Evolutionary conservation across 2,329 filamentous ascomycete species (phyloP).

Genomic region (Microsporum ferrugineum): DNA sequence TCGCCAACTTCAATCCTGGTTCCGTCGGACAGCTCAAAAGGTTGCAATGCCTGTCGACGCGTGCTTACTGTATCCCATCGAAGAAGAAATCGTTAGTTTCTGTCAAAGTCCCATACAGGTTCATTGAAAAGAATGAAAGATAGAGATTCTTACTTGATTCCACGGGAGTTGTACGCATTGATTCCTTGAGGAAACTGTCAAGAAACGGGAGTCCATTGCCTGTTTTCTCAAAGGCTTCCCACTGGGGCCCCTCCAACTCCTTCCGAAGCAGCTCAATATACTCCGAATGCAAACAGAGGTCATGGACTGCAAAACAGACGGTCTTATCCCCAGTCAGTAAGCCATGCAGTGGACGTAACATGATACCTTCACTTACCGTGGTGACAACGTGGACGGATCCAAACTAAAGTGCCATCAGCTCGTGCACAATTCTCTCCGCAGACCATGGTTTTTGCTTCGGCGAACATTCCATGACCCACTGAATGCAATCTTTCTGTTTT

Average conservation of each 20-base stretch:
- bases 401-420: not conserved
- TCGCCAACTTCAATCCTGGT: not conserved
- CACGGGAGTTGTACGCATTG: not conserved
- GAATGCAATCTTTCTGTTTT: constrained; percentile 1
- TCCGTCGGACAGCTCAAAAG: not conserved
- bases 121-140: not conserved
- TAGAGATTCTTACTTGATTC: not conserved
- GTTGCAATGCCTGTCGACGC: not conserved
- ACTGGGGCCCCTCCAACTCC: not conserved
- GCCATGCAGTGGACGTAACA: not conserved
- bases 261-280: not conserved
- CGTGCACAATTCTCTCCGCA: not conserved
- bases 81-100: not conserved
- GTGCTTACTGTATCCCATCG: not conserved
- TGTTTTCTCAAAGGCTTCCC: not conserved
- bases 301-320: not conserved
- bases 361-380: not conserved
- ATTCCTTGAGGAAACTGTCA: not conserved
- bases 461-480: not conserved
- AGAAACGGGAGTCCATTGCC: not conserved
- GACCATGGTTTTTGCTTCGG: not conserved
- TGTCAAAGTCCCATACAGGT: too few relatives aligned
- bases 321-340: not conserved
- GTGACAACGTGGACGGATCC: not conserved
- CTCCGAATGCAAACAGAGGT: not conserved